Evolutionary conservation across 352 stramenopile species (phyloP), one percentile per base, ranked within the genome.

Genomic region (Globisporangium camurandrum): DNA sequence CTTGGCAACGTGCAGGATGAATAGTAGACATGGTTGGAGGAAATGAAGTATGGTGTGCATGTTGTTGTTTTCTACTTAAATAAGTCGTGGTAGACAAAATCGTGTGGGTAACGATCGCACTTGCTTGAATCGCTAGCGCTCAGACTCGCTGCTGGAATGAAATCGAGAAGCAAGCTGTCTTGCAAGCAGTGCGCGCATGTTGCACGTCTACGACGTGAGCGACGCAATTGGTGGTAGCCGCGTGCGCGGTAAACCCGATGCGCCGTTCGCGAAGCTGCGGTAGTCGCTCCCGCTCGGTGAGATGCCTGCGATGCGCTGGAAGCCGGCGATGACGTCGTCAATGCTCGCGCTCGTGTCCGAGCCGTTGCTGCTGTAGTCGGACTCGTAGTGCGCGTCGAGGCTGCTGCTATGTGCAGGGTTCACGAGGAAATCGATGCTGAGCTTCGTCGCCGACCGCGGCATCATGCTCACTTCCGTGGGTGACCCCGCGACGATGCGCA

Each of bases 371-470:
- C 42, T 57, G 42, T 39, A 51, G 33, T 57, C 42, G 31, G 23
- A 46, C 33, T 57, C 51, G 42, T 23, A 40, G 28, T 46, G 26
- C 17, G 27, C 5, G 31, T 27, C 16, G 42, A 27, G 47, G 28
- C 16, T 23, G 45, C 20, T 57, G 53, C n/a, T 54, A 26, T 24
- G 43, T 19, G 39, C 42, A 5, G 65, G 64, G 60, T 75, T 79
- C 27, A 78, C 54, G 12, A 87, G 56, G 34, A 84, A 87, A 53
- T 80, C 69, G 48, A 86, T 77, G 31, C 71, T 73, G 11, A 82
- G 67, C 49, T 78, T 76, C 30, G 65, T 42, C 17, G 57, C 67
- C 4, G 54, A 52, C 17, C 62, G 61, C 16, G 64, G 73, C 30
- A 63, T n/a, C 46, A 49, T 4, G 43, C 59, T 41, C 49, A 56